A percentile compares a stretch with the other conserved stretches of the same genome.
Evolutionary conservation across 2,329 filamentous ascomycete genomes (phyloP).

Genomic region (Trichoderma harzianum): DNA sequence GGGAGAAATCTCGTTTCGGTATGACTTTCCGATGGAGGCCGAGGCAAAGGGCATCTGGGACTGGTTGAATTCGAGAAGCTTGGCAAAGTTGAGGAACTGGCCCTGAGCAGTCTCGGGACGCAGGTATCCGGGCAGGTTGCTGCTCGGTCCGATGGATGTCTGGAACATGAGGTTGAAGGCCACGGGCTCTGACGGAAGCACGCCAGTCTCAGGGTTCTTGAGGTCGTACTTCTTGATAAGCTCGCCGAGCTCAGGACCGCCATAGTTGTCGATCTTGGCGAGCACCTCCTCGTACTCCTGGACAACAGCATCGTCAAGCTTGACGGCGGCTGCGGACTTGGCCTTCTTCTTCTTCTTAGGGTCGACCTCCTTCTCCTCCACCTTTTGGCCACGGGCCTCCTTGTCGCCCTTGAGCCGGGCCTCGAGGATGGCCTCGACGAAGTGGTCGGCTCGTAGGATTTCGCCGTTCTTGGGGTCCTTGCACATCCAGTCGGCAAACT

Average conservation of each 20-base stretch:
- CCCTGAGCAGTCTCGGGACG: constrained; percentile 96
- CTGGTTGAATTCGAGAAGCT: constrained; percentile 95
- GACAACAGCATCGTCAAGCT: constrained; percentile 81
- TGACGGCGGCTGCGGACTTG: constrained; percentile 71
- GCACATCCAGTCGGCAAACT: constrained; percentile 99
- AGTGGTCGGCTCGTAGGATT: constrained; percentile 91
- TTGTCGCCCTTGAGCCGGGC: constrained; percentile 83
- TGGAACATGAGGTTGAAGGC: constrained; percentile 99
- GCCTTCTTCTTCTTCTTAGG: constrained; percentile 90
- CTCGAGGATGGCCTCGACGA: constrained; percentile 93
- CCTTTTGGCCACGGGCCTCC: constrained; percentile 80
- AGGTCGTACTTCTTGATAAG: constrained; percentile 91
- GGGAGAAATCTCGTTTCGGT: constrained; percentile 96
- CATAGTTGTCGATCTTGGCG: constrained; percentile 93
- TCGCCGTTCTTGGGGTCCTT: constrained; percentile 97
- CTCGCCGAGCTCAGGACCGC: constrained; percentile 77
- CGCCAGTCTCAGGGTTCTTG: constrained; percentile 77
- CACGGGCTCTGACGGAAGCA: constrained; percentile 74
- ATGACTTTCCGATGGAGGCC: constrained; percentile 95
- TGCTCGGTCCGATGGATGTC: constrained; percentile 88
- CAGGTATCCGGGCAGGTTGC: constrained; percentile 79
- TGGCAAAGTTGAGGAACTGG: constrained; percentile 95
- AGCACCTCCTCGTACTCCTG: constrained; percentile 89
- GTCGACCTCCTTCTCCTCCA: constrained; percentile 71
- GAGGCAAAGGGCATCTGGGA: constrained; percentile 95